Conservation (phyloP, 352 stramenopile genomes). For the Detonula confervacea region DNA sequence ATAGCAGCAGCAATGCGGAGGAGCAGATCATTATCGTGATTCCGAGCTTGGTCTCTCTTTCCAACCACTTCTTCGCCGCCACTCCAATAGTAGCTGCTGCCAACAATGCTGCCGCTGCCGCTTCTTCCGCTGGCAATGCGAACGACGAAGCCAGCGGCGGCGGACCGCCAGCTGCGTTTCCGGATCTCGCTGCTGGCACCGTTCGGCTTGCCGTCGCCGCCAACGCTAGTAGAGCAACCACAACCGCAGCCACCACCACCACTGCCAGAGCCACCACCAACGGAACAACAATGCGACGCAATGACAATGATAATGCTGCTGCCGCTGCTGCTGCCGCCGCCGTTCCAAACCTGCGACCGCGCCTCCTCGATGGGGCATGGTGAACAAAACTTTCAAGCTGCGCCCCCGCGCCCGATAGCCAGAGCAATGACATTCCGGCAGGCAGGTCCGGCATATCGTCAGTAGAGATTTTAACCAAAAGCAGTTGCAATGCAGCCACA, state of each 20-base stretch:
- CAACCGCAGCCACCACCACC: neutral
- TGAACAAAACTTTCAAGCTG: no score
- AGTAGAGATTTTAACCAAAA: no score
- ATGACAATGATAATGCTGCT: neutral
- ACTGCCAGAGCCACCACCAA: neutral
- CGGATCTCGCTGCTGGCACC: no score
- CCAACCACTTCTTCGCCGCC: constrained; percentile 24
- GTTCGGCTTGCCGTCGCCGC: no score
- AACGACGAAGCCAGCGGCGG: neutral
- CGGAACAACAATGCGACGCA: neutral
- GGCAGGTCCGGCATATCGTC: no score
- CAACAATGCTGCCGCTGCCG: neutral
- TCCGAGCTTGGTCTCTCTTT: constrained; percentile 37
- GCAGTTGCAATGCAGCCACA: no score
- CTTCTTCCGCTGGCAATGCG: neutral
- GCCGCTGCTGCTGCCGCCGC: neutral
- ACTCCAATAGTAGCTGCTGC: neutral
- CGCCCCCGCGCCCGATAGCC: no score
- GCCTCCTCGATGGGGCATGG: neutral
- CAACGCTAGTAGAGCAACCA: neutral
- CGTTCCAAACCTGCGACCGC: neutral
- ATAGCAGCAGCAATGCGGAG: neutral
- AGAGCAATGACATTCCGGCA: no score
- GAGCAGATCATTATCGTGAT: constrained; percentile 25
- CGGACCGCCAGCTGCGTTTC: neutral